Percentiles rank a stretch among this genome's conserved stretches.
Conservation (phyloP, 208 protist genomes). For the Leishmania braziliensis region DNA sequence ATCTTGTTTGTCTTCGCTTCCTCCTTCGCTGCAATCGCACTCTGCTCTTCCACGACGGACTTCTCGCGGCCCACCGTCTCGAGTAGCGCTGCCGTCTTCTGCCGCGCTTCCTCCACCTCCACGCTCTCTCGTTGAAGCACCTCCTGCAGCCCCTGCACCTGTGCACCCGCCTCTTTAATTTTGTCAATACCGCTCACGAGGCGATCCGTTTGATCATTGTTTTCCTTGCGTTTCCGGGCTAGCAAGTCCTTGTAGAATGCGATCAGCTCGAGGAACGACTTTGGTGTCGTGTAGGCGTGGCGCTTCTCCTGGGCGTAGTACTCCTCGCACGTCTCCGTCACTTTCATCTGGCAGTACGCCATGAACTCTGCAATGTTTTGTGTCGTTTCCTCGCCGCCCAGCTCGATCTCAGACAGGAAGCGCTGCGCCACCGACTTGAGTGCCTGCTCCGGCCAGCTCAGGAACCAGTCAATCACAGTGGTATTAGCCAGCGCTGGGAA, state of each 20-base stretch:
- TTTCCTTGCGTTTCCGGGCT: constrained; percentile 89
- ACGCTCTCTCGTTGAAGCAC: constrained; percentile 91
- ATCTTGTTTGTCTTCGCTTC: constrained; percentile 96
- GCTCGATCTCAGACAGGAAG: constrained; percentile 93
- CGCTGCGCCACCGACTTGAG: constrained; percentile 95
- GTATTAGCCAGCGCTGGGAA: constrained; percentile 98
- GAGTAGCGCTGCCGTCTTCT: constrained; percentile 95
- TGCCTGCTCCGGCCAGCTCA: constrained; percentile 98
- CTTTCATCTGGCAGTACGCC: constrained; percentile 94
- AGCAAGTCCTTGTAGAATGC: constrained; percentile 97
- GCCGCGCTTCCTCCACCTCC: constrained; percentile 95
- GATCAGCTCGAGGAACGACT: constrained; percentile 99
- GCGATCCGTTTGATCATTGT: constrained; percentile 93
- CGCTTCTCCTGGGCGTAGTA: constrained; percentile 96
- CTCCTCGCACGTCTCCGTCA: constrained; percentile 93
- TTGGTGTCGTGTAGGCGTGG: constrained; percentile 99
- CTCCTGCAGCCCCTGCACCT: constrained; percentile 92
- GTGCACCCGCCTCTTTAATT: constrained; percentile 91
- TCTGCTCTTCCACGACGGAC: constrained; percentile 95
- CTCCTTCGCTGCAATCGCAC: constrained; percentile 94
- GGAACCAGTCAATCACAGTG: constrained; percentile 99
- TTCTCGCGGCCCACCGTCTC: constrained; percentile 95
- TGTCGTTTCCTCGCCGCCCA: constrained; percentile 85
- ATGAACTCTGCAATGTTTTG: constrained; percentile 95
- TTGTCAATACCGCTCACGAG: constrained; percentile 94